Percentiles rank a stretch among this genome's conserved stretches.
These are phyloP conservation scores for Penicillium palitans DNA, from an alignment of 2,329 filamentous ascomycete genomes.

Conservation along the genomic window DNA sequence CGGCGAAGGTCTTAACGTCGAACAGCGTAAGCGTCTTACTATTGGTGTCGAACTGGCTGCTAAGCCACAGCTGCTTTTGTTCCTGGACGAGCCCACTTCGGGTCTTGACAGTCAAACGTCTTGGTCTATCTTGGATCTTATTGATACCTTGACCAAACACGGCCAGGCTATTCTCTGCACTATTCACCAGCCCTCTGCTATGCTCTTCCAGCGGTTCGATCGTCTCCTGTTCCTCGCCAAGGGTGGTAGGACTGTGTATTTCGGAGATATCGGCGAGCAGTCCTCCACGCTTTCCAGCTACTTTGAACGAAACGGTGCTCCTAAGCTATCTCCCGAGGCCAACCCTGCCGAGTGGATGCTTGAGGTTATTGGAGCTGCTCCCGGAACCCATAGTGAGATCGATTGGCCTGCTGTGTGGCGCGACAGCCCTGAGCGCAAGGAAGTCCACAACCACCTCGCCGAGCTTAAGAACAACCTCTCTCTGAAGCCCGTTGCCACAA, in stretches of 20 bases:
- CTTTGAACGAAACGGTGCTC: conserved; percentile 65
- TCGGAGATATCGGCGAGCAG: conserved; percentile 64
- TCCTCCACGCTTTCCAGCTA: conserved; percentile 60
- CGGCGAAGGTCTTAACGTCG: conserved; percentile 70
- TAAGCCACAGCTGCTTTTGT: conserved; percentile 84
- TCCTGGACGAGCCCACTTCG: conserved; percentile 92
- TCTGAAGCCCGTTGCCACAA: conserved; percentile 41
- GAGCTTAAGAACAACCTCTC: conserved; percentile 48
- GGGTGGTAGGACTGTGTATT: conserved; percentile 68
- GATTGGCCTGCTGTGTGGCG: conserved; percentile 67
- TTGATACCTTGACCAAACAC: conserved; percentile 84
- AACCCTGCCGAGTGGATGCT: conserved; percentile 80
- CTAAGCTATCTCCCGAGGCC: conserved; percentile 59
- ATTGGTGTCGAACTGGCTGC: conserved; percentile 96
- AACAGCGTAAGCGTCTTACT: conserved; percentile 74
- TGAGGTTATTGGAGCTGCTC: conserved; percentile 59
- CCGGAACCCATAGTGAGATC: conserved; percentile 62
- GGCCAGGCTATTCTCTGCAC: conserved; percentile 95
- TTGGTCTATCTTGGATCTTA: conserved; percentile 84
- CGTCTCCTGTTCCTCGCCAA: conserved; percentile 63
- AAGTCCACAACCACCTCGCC: conserved; percentile 59
- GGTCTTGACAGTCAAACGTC: conserved; percentile 92
- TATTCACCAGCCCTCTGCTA: conserved; percentile 94
- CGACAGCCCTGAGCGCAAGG: conserved; percentile 56
- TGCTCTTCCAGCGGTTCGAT: conserved; percentile 86